Conservation (phyloP, 192 early-diverging fungal genomes). For the Backusella mclennaniae region DNA sequence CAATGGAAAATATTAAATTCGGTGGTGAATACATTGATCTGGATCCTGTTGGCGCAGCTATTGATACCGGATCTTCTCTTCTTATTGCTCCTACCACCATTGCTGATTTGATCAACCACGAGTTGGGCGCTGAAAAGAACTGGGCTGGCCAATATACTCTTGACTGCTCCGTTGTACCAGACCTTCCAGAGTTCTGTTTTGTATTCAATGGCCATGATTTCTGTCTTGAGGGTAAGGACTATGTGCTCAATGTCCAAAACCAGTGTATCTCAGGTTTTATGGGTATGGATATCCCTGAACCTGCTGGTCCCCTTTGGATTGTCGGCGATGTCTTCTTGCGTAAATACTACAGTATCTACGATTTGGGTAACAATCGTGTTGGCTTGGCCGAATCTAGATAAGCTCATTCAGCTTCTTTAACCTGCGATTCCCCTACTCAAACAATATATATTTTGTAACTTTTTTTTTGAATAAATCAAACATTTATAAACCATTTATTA, state of each 20-base stretch:
- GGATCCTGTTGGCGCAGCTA: conserved; percentile 71
- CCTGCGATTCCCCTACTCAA: neutral
- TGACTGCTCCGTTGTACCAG: conserved; percentile 79
- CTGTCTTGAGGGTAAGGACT: conserved; percentile 61
- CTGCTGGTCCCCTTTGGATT: conserved; percentile 78
- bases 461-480: neutral
- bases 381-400: conserved; percentile 52
- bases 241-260: conserved; percentile 61
- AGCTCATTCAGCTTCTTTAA: neutral
- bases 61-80: conserved; percentile 91
- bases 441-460: neutral
- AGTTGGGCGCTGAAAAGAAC: conserved; percentile 93
- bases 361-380: conserved; percentile 70
- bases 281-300: conserved; percentile 86
- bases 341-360: conserved; percentile 76
- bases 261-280: conserved; percentile 84
- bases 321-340: conserved; percentile 83
- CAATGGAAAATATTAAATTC: conserved; percentile 73
- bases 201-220: conserved; percentile 56
- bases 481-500: neutral
- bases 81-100: conserved; percentile 74
- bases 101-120: conserved; percentile 86
- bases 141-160: conserved; percentile 81
- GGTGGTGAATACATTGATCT: conserved; percentile 73
- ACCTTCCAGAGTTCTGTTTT: conserved; percentile 77